Base-by-base conservation (phyloP, 345 rosid species). In the Boechera retrofracta region DNA sequence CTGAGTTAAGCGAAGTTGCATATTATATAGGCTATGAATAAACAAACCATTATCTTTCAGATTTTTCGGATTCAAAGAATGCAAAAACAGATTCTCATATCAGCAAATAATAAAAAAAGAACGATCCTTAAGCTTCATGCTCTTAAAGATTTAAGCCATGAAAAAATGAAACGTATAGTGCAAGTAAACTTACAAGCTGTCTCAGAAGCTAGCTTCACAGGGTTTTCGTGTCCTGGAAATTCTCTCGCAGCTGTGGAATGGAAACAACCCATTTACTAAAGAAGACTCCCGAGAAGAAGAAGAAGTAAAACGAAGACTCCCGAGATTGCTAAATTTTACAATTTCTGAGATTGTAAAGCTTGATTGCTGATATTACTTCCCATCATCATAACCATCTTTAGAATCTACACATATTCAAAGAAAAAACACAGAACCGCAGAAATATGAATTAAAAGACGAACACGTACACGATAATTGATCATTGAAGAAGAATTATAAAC, bases 211-310 rank as follows among this genome's bases (percentile, higher is more conserved):
- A 96, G 93, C 55, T 72, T 78, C n/a, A 91, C 81, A 5, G 98
- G 99, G 81, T 96, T 89, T 73, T 91, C 96, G 6, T 91, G 89
- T 63, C 95, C 91, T 2, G 89, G 87, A 71, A 74, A 81, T 71
- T 91, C 89, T 80, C 85, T 89, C 15, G 86, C 80, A 60, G 77
- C 89, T 53, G 80, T 96, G 58, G 99, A 93, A 15, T 86, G 81
- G 74, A 93, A 89, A 82, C 99, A 96, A 89, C 99, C 98, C 99
- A 96, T 93, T 87, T 85, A 82, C 82, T 33, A 75, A 68, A 49
- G 56, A 28, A 2, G 2, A 28, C 3, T 28, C 24, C 24, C 24
- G 24, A 21, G 24, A 21, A 21, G 24, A 21, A 21, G 24, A 21
- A 21, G 24, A 21, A 21, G 24, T 0, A 28, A 26, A 28, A 28